phyloP scores from a whole-genome alignment of 805 yeast species.

The Saccharomycopsis vini region DNA sequence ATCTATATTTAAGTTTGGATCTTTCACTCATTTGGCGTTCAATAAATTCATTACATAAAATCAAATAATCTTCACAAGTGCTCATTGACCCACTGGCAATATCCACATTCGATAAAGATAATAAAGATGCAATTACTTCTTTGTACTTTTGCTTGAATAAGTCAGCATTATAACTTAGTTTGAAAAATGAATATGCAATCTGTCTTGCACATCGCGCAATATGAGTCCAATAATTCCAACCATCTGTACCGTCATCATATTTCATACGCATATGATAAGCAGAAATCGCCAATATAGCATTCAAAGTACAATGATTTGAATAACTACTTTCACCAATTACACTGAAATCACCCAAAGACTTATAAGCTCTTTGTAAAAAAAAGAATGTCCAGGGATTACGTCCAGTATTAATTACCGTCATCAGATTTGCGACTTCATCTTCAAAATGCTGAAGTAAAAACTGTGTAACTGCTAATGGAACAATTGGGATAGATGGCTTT shows the following conservation, averaged over 20 bases:
- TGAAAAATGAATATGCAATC: conserved; percentile 10
- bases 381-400: conserved; percentile 84
- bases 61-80: conserved; percentile 67
- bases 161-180: conserved; percentile 33
- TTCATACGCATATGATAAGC: conserved; percentile 75
- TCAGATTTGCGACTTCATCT: conserved; percentile 67
- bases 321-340: conserved; percentile 66
- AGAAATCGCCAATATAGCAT: conserved; percentile 72
- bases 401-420: conserved; percentile 48
- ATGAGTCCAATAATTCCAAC: conserved; percentile 8
- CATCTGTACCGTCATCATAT: conserved; percentile 55
- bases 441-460: conserved; percentile 65
- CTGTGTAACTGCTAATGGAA: conserved; percentile 61
- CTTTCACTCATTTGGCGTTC: conserved; percentile 45
- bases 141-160: conserved; percentile 61
- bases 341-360: conserved; percentile 74
- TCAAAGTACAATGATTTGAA: conserved; percentile 68
- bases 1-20: conserved; percentile 44
- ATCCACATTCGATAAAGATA: conserved; percentile 83
- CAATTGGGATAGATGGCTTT: conserved; percentile 13
- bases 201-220: conserved; percentile 6
- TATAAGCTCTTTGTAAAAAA: conserved; percentile 75
- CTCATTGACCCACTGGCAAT: conserved; percentile 88
- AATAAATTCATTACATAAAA: conserved; percentile 69
- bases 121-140: conserved; percentile 55